These are phyloP conservation scores for Elsinoe perseae DNA, from an alignment of 2,329 filamentous ascomycete genomes.

Conservation along the genomic window DNA sequence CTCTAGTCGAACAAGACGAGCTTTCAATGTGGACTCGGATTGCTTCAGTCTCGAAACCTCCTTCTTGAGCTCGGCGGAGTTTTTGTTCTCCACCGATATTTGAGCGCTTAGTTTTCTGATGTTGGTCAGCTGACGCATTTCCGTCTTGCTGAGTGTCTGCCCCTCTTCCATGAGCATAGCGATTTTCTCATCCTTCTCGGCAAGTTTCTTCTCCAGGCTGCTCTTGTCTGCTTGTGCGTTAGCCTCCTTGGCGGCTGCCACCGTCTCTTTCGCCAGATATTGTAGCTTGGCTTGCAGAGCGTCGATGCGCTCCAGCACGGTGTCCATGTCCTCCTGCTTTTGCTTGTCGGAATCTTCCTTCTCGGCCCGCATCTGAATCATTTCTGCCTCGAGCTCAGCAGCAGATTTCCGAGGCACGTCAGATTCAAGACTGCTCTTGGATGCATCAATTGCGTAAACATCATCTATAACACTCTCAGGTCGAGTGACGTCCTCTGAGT, in stretches of 20 bases:
- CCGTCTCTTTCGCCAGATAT: slow-evolving; percentile 73
- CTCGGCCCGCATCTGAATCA: slow-evolving; percentile 43
- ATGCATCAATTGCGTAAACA: background rate
- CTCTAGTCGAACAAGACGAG: slow-evolving; percentile 56
- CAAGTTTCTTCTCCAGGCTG: slow-evolving; percentile 67
- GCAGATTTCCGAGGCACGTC: slow-evolving; percentile 17
- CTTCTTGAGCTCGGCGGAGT: slow-evolving; percentile 44
- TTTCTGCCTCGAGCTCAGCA: slow-evolving; percentile 37
- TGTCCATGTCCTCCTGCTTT: slow-evolving; percentile 74
- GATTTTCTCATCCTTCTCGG: slow-evolving; percentile 86
- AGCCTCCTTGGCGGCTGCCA: slow-evolving; percentile 64
- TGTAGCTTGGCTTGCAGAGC: slow-evolving; percentile 84
- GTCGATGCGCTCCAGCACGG: slow-evolving; percentile 83
- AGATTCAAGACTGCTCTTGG: slow-evolving; percentile 10
- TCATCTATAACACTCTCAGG: background rate
- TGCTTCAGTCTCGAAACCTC: slow-evolving; percentile 61
- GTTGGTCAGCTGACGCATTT: slow-evolving; percentile 73
- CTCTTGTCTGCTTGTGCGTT: slow-evolving; percentile 55
- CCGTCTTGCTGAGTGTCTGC: slow-evolving; percentile 74
- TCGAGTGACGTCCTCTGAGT: slow-evolving; percentile 26
- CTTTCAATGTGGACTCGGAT: slow-evolving; percentile 51
- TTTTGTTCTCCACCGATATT: slow-evolving; percentile 45
- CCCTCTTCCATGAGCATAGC: slow-evolving; percentile 87
- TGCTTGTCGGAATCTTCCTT: slow-evolving; percentile 47
- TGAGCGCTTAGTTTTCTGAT: slow-evolving; percentile 69